Evolutionary conservation across 225 moss, liverwort and hornwort genomes (phyloP).

Genomic region (Climacium dendroides): DNA sequence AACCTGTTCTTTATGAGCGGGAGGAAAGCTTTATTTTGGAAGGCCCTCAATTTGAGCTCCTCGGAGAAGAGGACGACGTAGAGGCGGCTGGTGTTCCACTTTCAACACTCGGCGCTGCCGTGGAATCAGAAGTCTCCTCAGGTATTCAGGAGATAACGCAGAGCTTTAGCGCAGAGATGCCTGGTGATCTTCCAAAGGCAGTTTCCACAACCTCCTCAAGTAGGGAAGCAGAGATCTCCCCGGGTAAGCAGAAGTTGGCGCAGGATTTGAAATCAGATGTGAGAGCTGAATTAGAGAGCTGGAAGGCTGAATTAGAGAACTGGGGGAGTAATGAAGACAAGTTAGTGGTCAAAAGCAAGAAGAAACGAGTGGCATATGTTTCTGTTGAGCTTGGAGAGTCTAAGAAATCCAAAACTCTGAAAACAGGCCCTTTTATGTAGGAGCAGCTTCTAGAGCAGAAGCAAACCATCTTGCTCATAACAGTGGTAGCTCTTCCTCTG

Average conservation of each 20-base stretch:
- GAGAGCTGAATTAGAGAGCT: slow-evolving; percentile 18
- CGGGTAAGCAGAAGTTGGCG: not conserved
- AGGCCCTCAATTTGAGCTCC: slow-evolving; percentile 8
- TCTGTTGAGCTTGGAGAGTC: slow-evolving; percentile 2
- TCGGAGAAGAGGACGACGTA: not conserved
- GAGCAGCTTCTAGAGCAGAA: not conserved
- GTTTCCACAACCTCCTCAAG: not conserved
- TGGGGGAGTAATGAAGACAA: not conserved
- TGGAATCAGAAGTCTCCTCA: not conserved
- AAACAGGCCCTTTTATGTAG: not conserved
- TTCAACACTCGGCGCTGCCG: not conserved
- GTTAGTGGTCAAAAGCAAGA: not conserved
- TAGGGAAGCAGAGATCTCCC: not conserved
- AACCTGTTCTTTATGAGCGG: slow-evolving; percentile 1
- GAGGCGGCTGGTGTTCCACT: not conserved
- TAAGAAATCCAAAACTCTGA: slow-evolving; percentile 4
- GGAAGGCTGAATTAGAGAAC: slow-evolving; percentile 24
- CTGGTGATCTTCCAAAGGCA: not conserved
- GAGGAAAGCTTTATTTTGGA: slow-evolving; percentile 10
- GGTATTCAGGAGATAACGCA: not conserved
- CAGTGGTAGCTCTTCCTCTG: not conserved
- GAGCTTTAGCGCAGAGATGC: not conserved
- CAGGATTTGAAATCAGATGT: not conserved
- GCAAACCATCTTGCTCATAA: not conserved
- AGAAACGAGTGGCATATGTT: slow-evolving; percentile 10